These are phyloP conservation scores for Leccinum ponderosum DNA, from an alignment of 1,284 basidiomycete genomes.

Conservation along the genomic window DNA sequence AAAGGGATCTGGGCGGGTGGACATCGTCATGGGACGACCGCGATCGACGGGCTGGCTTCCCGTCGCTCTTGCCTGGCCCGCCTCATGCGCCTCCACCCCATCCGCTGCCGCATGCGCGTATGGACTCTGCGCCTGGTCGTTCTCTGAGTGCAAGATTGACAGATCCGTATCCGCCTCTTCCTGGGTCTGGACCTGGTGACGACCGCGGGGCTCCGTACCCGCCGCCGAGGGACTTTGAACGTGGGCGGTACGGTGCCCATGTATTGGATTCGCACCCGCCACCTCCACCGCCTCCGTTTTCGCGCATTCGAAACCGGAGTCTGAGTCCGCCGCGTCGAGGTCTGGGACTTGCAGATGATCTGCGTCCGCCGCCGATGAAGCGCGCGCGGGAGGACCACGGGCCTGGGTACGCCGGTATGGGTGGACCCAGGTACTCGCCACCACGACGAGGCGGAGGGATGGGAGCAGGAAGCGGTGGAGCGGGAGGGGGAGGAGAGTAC, in stretches of 20 bases:
- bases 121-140: constrained; percentile 15
- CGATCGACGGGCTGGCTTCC: constrained; percentile 35
- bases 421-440: constrained; percentile 28
- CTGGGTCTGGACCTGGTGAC: background rate
- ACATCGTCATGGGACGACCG: constrained; percentile 37
- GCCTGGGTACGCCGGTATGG: constrained; percentile 11
- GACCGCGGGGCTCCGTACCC: constrained; percentile 26
- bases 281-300: constrained; percentile 18
- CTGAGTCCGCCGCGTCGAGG: constrained; percentile 35
- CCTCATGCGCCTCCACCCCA: background rate
- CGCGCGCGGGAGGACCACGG: constrained; percentile 36
- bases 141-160: constrained; percentile 29
- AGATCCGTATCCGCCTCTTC: constrained; percentile 15
- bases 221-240: constrained; percentile 27
- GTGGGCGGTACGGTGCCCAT: constrained; percentile 25
- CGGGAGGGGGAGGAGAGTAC: constrained; percentile 13
- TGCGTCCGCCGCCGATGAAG: constrained; percentile 37
- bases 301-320: constrained; percentile 39
- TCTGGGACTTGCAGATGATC: constrained; percentile 30
- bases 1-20: constrained; percentile 3
- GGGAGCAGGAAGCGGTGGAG: background rate
- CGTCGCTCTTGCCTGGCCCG: constrained; percentile 6
- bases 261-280: constrained; percentile 10
- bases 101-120: constrained; percentile 17
- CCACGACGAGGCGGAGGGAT: constrained; percentile 14